phyloP scores from a whole-genome alignment of 257 asterid species.

The Handroanthus guayacan region DNA sequence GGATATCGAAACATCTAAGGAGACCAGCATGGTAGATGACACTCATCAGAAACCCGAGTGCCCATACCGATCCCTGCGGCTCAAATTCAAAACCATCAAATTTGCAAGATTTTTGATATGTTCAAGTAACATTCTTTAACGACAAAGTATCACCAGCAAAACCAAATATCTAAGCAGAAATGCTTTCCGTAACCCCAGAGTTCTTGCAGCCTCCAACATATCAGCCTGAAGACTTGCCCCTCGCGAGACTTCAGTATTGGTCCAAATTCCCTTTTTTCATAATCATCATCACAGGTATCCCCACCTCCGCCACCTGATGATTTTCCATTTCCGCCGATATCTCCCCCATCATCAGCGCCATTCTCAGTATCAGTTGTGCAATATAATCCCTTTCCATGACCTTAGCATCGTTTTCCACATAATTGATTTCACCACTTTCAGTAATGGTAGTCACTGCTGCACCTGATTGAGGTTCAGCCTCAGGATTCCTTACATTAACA shows the following conservation, averaged over 20 bases:
- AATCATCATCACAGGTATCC: conserved; percentile 54
- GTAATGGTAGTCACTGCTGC: conserved; percentile 36
- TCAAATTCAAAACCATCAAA: conserved; percentile 29
- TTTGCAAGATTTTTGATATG: not conserved
- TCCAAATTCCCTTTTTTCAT: conserved; percentile 83
- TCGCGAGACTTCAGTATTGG: conserved; percentile 79
- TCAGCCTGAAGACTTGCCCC: conserved; percentile 88
- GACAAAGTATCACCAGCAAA: conserved; percentile 64
- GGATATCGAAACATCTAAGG: conserved; percentile 12
- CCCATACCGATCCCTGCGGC: conserved; percentile 76
- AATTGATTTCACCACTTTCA: conserved; percentile 34
- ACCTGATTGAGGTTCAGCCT: conserved; percentile 48
- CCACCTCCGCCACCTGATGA: conserved; percentile 59
- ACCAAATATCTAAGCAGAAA: conserved; percentile 81
- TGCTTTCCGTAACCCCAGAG: conserved; percentile 72
- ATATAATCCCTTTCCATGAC: conserved; percentile 36
- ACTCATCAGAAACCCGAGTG: conserved; percentile 84
- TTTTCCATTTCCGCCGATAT: conserved; percentile 66
- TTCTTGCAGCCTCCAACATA: conserved; percentile 95
- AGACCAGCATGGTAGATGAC: conserved; percentile 65
- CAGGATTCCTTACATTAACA: conserved; percentile 52
- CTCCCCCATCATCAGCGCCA: conserved; percentile 46
- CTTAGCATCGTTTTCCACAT: conserved; percentile 45
- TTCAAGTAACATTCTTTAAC: not conserved
- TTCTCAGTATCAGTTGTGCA: conserved; percentile 34